Conservation (phyloP, 345 rosid genomes). For the Populus ilicifolia region DNA sequence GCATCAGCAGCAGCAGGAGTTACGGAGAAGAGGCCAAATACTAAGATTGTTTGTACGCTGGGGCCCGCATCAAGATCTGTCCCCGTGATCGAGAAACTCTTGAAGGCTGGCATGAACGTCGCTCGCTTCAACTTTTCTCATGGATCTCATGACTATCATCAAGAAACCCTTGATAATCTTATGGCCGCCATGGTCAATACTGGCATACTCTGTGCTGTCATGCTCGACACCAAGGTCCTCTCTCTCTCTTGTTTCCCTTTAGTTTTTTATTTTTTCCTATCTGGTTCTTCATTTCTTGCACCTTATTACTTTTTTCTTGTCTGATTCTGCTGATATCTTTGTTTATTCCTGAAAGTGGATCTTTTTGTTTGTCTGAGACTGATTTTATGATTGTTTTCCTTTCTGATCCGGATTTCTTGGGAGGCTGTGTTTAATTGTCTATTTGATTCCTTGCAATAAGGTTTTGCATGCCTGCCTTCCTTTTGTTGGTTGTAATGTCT, state of each 20-base stretch:
- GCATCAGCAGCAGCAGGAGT: too few species aligned
- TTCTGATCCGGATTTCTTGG: neutral
- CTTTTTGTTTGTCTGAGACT: neutral
- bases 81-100: slow-evolving; percentile 74
- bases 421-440: neutral
- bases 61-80: slow-evolving; percentile 91
- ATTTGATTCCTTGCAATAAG: neutral
- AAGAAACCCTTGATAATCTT: slow-evolving; percentile 90
- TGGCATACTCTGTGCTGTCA: slow-evolving; percentile 89
- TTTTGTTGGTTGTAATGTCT: neutral
- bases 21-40: slow-evolving; percentile 58
- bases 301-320: neutral
- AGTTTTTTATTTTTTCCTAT: neutral
- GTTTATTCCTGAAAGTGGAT: neutral
- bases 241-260: neutral
- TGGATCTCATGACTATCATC: slow-evolving; percentile 91
- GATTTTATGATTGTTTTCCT: neutral
- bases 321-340: neutral
- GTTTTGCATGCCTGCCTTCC: neutral
- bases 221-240: slow-evolving; percentile 88
- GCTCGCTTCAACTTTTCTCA: slow-evolving; percentile 77
- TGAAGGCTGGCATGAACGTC: slow-evolving; percentile 69
- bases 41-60: slow-evolving; percentile 93
- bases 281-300: neutral
- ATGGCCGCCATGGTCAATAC: slow-evolving; percentile 77